A percentile compares a stretch with the other conserved stretches of the same genome.
Evolutionary conservation across 495 filamentous ascomycete genomes (phyloP).

Genomic region (Podospora australis): DNA sequence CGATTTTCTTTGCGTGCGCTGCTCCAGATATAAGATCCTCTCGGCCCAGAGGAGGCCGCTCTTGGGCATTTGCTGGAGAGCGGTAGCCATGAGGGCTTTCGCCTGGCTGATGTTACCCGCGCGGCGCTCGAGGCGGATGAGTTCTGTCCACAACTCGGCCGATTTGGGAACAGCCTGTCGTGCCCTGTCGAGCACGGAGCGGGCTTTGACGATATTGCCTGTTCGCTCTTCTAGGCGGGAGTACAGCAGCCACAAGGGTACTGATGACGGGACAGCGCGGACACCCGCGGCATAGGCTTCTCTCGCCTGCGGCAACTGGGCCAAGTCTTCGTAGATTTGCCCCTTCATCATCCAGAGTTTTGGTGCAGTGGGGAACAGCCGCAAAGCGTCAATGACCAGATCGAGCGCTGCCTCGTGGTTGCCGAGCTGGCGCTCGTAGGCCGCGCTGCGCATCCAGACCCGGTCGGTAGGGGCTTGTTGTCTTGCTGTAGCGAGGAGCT

Average conservation of each 20-base stretch:
- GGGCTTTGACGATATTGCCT: conserved; percentile 82
- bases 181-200: conserved; percentile 85
- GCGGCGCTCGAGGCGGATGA: conserved; percentile 85
- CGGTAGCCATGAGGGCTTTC: conserved; percentile 84
- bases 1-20: conserved; percentile 84
- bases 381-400: conserved; percentile 78
- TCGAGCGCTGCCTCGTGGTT: conserved; percentile 75
- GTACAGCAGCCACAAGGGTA: conserved; percentile 84
- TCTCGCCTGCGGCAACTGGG: conserved; percentile 72
- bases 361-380: conserved; percentile 76
- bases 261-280: conserved; percentile 72
- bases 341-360: conserved; percentile 99
- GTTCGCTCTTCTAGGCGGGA: conserved; percentile 79
- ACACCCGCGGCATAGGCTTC: conserved; percentile 89
- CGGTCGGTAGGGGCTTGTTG: conserved; percentile 86
- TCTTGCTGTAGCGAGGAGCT: conserved; percentile 72
- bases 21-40: conserved; percentile 88
- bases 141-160: conserved; percentile 82
- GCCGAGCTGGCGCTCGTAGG: conserved; percentile 79
- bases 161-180: conserved; percentile 79
- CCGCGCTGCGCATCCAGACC: conserved; percentile 92
- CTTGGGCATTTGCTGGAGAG: conserved; percentile 82
- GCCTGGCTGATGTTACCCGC: conserved; percentile 77
- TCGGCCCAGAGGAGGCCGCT: conserved; percentile 90
- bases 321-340: conserved; percentile 82